Conservation (phyloP, 2,329 filamentous ascomycete genomes). For the Pyrenochaeta sp. region DNA sequence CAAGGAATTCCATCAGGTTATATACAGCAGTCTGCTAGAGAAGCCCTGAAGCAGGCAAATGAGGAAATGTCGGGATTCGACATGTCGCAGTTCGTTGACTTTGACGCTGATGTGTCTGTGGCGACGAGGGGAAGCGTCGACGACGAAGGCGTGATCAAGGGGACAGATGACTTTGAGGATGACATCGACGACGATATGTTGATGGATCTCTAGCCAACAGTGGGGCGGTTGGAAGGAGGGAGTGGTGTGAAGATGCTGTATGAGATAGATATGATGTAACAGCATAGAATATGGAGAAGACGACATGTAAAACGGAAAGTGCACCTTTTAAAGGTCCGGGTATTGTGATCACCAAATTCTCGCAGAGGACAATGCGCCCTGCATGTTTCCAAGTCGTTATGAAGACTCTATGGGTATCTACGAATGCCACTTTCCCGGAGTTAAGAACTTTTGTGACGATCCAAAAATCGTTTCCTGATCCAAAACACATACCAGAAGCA, state of each 20-base stretch:
- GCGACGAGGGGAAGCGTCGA: background rate
- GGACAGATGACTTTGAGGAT: slow-evolving; percentile 7
- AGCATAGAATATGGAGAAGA: background rate
- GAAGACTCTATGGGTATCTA: slow-evolving; percentile 1
- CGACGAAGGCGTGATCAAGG: slow-evolving; percentile 2
- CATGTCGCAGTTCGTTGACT: slow-evolving; percentile 6
- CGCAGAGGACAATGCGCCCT: background rate
- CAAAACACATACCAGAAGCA: background rate
- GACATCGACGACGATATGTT: slow-evolving; percentile 38
- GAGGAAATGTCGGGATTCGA: slow-evolving; percentile 3
- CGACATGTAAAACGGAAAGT: background rate
- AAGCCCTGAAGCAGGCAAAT: background rate
- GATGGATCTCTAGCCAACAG: slow-evolving; percentile 21
- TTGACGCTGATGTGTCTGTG: background rate
- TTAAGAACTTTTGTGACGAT: background rate
- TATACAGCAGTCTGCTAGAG: background rate
- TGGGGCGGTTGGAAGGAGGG: background rate
- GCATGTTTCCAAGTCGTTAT: background rate
- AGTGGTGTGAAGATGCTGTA: slow-evolving; percentile 1
- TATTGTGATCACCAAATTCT: no score
- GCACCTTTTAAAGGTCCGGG: background rate
- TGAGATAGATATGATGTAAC: background rate
- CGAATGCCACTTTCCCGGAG: background rate
- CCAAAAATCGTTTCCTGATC: no score
- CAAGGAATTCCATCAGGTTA: background rate